Percentiles rank a stretch among this genome's conserved stretches.
Conservation (phyloP, 441 rosid genomes). For the Corymbia citriodora region DNA sequence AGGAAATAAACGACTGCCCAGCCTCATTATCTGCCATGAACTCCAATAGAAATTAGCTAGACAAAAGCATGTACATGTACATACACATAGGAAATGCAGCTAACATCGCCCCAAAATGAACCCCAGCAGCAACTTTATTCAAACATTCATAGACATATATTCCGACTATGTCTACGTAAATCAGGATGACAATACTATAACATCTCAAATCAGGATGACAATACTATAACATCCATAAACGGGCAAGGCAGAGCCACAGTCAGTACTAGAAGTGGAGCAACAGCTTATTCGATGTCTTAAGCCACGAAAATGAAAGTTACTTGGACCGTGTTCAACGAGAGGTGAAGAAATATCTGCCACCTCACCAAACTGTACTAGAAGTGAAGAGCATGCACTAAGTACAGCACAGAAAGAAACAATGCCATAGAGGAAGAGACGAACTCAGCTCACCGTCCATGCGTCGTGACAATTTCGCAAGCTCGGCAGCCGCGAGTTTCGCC, state of each 20-base stretch:
- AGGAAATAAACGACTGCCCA: conserved; percentile 73
- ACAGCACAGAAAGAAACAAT: not conserved
- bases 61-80: not conserved
- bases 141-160: not conserved
- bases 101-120: not conserved
- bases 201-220: not conserved
- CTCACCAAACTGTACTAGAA: not conserved
- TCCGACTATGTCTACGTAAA: not conserved
- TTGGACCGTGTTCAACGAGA: not conserved
- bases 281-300: not conserved
- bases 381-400: not conserved
- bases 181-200: not conserved
- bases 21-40: conserved; percentile 56
- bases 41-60: not conserved
- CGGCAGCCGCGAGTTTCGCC: conserved; percentile 94
- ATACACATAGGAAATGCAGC: not conserved
- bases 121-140: not conserved
- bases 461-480: conserved; percentile 73
- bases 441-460: conserved; percentile 64
- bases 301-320: not conserved
- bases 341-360: not conserved
- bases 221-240: not conserved
- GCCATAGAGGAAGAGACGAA: not conserved
- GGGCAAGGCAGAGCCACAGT: not conserved
- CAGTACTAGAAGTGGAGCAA: not conserved